These are phyloP conservation scores for Linnemannia elongata DNA, from an alignment of 192 early-diverging fungal species.

Conservation along the genomic window DNA sequence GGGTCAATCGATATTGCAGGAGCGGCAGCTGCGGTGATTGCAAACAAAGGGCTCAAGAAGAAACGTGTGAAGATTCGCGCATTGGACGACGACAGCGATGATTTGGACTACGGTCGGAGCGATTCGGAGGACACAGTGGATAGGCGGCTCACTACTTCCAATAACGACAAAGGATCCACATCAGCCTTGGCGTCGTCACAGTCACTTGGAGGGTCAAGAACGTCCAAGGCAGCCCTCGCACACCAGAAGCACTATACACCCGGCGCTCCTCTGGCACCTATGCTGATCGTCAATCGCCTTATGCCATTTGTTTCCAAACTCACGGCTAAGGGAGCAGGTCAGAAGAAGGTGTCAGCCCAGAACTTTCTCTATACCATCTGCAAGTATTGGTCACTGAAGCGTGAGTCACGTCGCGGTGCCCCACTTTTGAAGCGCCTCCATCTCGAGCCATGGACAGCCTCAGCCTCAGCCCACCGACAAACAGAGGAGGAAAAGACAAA, in stretches of 20 bases:
- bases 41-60: constrained; percentile 48
- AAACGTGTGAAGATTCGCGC: constrained; percentile 35
- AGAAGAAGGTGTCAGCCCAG: constrained; percentile 67
- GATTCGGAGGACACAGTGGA: constrained; percentile 37
- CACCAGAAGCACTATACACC: constrained; percentile 74
- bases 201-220: constrained; percentile 51
- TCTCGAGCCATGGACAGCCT: constrained; percentile 97
- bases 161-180: constrained; percentile 30
- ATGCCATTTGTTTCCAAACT: constrained; percentile 58
- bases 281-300: constrained; percentile 69
- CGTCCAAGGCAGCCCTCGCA: constrained; percentile 68
- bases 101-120: constrained; percentile 56
- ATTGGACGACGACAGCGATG: constrained; percentile 48
- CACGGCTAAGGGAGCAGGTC: constrained; percentile 43
- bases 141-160: background rate
- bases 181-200: constrained; percentile 2
- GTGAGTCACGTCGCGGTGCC: constrained; percentile 89
- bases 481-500: constrained; percentile 82
- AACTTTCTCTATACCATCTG: constrained; percentile 73
- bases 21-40: constrained; percentile 33
- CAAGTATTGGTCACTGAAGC: constrained; percentile 97
- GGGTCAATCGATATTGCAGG: constrained; percentile 62
- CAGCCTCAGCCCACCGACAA: constrained; percentile 80
- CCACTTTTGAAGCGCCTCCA: constrained; percentile 96
- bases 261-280: constrained; percentile 74